Base-by-base conservation (phyloP, 148 eudicot species). In the Cornus kousa region DNA sequence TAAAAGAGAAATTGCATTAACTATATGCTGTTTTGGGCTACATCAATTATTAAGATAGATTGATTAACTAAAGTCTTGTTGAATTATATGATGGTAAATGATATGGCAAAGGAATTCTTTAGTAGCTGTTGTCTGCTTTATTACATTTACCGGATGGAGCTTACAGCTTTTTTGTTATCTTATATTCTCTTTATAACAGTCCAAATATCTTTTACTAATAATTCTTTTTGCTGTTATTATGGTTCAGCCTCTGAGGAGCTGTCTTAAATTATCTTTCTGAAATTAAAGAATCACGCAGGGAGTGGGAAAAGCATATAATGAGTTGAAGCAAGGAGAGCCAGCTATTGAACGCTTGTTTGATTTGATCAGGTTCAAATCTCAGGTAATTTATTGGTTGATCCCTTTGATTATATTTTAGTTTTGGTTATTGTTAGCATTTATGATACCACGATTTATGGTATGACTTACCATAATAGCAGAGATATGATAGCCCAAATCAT, bases 221-320 rank as follows among this genome's bases (percentile, higher is more conserved):
- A 24, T 70, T 40, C 62, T 68, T 17, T 72, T 23, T 66, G n/a
- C 48, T 80, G 33, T 35, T 76, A 72, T 79, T 28, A 80, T 74
- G 70, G 50, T 82, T 84, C 75, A 77, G 83, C 81, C 68, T 79
- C 67, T 81, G 77, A 77, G 75, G 79, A 73, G 74, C 80, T 80
- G 48, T 79, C 80, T 73, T 78, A 35, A 46, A 80, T 40, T 78
- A 69, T 73, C 78, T 46, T 60, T 83, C 86, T 85, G 80, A 89
- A 81, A 57, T 72, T 77, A 71, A 79, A 70, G 83, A 81, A 84
- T 86, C 70, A 85, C 70, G 87, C 91, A 96, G 99, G 95, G 79
- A 83, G 89, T 92, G 57, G 99, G 99, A 74, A 96, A 96, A 90
- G 98, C 99, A 40, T 93, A 92, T 85, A 96, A 93, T 78, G 99